These are phyloP conservation scores for Tricholoma saponaceum DNA, from an alignment of 768 basidiomycete genomes.

Conservation along the genomic window DNA sequence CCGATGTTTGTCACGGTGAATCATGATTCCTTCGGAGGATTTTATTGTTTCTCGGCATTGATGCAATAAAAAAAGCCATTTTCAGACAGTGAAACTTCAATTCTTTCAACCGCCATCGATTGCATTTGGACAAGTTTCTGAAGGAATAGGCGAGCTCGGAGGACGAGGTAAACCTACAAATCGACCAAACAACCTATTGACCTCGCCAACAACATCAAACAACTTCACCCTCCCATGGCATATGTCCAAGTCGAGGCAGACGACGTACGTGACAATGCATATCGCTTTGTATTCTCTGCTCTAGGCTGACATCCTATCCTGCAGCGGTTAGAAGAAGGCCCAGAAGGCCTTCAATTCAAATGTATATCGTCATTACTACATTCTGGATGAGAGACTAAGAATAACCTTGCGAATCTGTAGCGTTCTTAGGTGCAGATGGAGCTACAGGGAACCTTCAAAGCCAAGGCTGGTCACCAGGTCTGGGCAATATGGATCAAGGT, in stretches of 20 bases:
- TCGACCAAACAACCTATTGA: too few species aligned
- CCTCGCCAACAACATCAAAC: slow-evolving; percentile 1
- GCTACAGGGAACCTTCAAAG: slow-evolving; percentile 22
- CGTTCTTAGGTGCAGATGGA: slow-evolving; percentile 51
- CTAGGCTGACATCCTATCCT: neutral
- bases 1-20: too few species aligned
- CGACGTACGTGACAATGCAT: slow-evolving; percentile 43
- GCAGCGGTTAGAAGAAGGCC: slow-evolving; percentile 61
- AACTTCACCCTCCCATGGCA: slow-evolving; percentile 37
- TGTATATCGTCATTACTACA: slow-evolving; percentile 33
- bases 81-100: too few species aligned
- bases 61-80: too few species aligned
- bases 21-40: too few species aligned
- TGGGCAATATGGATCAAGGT: slow-evolving; percentile 54
- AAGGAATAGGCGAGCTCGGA: too few species aligned
- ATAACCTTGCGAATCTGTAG: slow-evolving; percentile 25
- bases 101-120: too few species aligned
- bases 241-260: slow-evolving; percentile 71
- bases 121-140: too few species aligned
- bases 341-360: slow-evolving; percentile 70
- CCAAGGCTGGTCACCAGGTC: slow-evolving; percentile 31
- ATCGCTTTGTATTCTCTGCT: neutral
- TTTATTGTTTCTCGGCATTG: too few species aligned
- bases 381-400: neutral
- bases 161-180: too few species aligned